Base-by-base conservation (phyloP, 257 asterid genomes). In the Petrea volubilis region DNA sequence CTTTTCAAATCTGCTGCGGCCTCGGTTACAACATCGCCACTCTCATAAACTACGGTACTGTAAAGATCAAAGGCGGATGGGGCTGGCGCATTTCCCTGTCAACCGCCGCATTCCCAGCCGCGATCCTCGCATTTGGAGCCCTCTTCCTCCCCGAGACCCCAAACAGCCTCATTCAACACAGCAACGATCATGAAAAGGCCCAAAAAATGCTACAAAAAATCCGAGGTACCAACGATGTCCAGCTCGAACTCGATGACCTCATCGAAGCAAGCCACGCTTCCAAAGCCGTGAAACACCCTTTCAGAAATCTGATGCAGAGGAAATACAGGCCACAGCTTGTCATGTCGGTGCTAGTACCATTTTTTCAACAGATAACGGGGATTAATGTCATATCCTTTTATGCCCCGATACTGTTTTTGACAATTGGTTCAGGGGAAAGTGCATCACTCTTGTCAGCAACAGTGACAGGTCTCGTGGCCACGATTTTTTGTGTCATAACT, bases 291-390 rank as follows among this genome's bases (percentile, higher is more conserved):
- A 27, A 68, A 68, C 64, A 68, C 41, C 74, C 74, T 23, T 68
- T 68, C 40, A 68, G 23, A 40, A 68, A 68, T 14, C 53, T 68
- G 10, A 38, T 68, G 64, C 34, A 31, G 25, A 40, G 74, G 14
- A 68, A 55, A 40, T 68, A 68, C 52, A 24, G 74, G 9, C 74
- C 74, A 4, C 74, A 68, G 12, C 74, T 68, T 12, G 74, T 68
- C 23, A 68, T 68, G 74, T 55, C 65, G 2, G 24, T 68, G 18
- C 1, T 28, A 28, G 55, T 68, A 23, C 74, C 74, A 13, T 55
- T 68, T 43, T 68, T 68, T 38, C 74, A 68, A 34, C 74, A 55
- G 11, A 56, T 68, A 40, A 68, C 74, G 3, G 74, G 74, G 0
- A 68, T 68, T 3, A 68, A 68, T 10, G 74, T 55, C 9, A 68